Base-by-base conservation (phyloP, 2,329 filamentous ascomycete species). In the Nemania sp. region DNA sequence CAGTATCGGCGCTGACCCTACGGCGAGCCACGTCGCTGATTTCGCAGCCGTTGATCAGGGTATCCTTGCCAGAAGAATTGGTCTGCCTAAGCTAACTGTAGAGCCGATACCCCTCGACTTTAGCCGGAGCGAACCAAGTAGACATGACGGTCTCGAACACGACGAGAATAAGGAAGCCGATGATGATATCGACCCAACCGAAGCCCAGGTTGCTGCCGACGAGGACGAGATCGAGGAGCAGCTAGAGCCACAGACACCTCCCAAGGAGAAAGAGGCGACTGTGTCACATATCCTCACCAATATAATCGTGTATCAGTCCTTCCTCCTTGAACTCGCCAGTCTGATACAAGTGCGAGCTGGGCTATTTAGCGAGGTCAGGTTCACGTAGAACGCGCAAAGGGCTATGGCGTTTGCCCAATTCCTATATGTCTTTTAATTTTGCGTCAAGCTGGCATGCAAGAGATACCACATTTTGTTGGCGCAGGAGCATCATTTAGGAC, bases 221-320 rank as follows among this genome's bases (percentile, higher is more conserved):
- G 64, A 63, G 33, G 58, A 61, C 28, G 63, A 69, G 26, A 57
- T 66, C n/a, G 62, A 62, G 43, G 56, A 61, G 22, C 55, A 64
- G 42, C 46, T 56, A 8, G 69, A 70, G 41, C 62, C 62, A 5
- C 64, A 61, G 20, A 64, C 59, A 11, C 54, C 59, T 11, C 30
- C 53, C 3, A 67, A 67, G 23, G 67, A 72, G 5, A 73, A 70
- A 43, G 78, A 77, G 8, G 86, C 84, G 6, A 90, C 86, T 6
- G 82, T 94, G 4, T 90, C 87, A 34, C 89, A 93, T 68, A 76
- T 93, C 9, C 74, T 94, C 57, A 93, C 89, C 5, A 94, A 93
- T 68, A 83, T 88, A 34, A 82, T 93, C 53, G 82, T 93, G 45
- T 76, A 91, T 52, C 90, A 94, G 69, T 88, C 89, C 30, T 94